phyloP scores from a whole-genome alignment of 352 stramenopile genomes.

The Globisporangium canariense region DNA sequence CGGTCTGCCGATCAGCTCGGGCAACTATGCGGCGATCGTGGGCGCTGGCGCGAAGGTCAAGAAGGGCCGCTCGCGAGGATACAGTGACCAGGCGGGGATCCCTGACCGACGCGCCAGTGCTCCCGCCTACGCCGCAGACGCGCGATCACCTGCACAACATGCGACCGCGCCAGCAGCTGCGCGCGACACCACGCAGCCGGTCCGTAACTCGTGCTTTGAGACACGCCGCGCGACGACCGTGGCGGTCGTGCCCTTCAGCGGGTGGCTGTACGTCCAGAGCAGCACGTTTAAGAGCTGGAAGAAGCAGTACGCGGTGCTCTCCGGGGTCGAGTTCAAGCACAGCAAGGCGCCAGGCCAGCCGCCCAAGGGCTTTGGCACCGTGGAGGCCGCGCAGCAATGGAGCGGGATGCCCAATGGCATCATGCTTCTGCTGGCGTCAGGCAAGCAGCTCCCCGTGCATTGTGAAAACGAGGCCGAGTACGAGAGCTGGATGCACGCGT shows the following conservation, averaged over 20 bases:
- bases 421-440: slow-evolving; percentile 46
- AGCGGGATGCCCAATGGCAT: slow-evolving; percentile 47
- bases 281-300: slow-evolving; percentile 69
- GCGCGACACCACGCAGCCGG: background rate
- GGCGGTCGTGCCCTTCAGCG: slow-evolving; percentile 54
- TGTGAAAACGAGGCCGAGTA: slow-evolving; percentile 41
- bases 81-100: slow-evolving; percentile 45
- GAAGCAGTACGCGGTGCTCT: slow-evolving; percentile 64
- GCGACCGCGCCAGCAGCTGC: slow-evolving; percentile 14
- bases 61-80: slow-evolving; percentile 38
- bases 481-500: slow-evolving; percentile 43
- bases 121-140: slow-evolving; percentile 23
- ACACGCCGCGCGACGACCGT: slow-evolving; percentile 47
- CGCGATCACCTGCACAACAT: slow-evolving; percentile 18
- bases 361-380: slow-evolving; percentile 62
- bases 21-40: slow-evolving; percentile 51
- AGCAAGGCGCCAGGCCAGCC: slow-evolving; percentile 55
- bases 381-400: slow-evolving; percentile 43
- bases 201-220: slow-evolving; percentile 60
- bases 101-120: slow-evolving; percentile 29
- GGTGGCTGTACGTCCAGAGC: slow-evolving; percentile 65
- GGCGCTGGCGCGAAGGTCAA: slow-evolving; percentile 20
- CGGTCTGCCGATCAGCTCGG: slow-evolving; percentile 42
- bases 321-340: slow-evolving; percentile 74
- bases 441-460: slow-evolving; percentile 41